Conservation (phyloP, 768 basidiomycete genomes). For the Tylopilus cervinicoccineus region DNA sequence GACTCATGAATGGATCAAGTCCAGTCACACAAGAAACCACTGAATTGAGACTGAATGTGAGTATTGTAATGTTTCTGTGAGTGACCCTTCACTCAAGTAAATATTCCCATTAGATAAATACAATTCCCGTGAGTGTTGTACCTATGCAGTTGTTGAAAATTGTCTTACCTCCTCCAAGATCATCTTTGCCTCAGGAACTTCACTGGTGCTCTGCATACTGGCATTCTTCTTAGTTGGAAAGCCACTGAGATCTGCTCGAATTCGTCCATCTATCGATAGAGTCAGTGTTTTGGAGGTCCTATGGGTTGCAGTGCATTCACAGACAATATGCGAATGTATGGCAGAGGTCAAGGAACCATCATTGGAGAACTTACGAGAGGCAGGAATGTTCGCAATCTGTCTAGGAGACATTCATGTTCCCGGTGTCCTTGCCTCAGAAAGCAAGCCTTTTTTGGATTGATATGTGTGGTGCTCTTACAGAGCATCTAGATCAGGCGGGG, state of each 20-base stretch:
- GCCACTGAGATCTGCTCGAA: background rate
- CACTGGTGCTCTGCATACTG: constrained; percentile 3
- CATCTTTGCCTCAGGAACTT: constrained; percentile 8
- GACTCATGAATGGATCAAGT: background rate
- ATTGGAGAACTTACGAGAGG: constrained; percentile 1
- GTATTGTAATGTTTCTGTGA: background rate
- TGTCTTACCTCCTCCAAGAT: background rate
- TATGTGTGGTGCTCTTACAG: too few species aligned
- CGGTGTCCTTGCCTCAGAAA: background rate
- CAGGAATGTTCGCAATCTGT: constrained; percentile 9
- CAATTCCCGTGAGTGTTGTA: constrained; percentile 8
- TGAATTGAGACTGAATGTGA: constrained; percentile 14
- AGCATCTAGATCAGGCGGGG: too few species aligned
- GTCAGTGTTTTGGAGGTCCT: constrained; percentile 12
- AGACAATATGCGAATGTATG: background rate
- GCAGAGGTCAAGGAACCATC: background rate
- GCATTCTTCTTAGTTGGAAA: background rate
- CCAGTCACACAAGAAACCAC: constrained; percentile 6
- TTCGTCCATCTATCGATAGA: background rate
- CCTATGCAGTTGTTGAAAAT: background rate
- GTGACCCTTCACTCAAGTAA: background rate
- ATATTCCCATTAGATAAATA: constrained; percentile 6
- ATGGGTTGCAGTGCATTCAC: constrained; percentile 9
- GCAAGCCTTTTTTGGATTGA: background rate
- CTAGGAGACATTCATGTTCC: background rate